Evolutionary conservation across 257 asterid genomes (phyloP), one percentile per base, ranked within the genome.

Genomic region (Solanum gandarillasii): DNA sequence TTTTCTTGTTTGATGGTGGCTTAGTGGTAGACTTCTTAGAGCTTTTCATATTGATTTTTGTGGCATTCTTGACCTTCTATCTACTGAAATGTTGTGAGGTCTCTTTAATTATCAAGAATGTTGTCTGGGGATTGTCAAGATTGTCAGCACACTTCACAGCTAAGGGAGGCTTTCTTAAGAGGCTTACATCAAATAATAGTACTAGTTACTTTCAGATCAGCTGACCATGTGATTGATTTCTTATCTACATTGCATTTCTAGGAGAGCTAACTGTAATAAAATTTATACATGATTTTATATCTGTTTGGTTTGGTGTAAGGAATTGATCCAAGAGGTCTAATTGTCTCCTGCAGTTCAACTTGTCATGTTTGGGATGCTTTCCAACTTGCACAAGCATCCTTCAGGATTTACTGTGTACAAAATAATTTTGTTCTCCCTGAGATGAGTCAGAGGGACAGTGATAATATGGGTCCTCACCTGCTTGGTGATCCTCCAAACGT

Each of bases 291-390:
- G 67, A 46, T 81, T 82, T 31, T 31, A 31, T 20, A 18, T 31
- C 31, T 82, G 31, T 48, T 11, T 82, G 70, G 7, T 55, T 29
- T 82, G 70, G 32, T 11, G 41, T 82, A 82, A 82, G 31, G 85
- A 48, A 31, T 82, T 82, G 86, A 82, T 82, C 20, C 41, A 82
- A 29, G 43, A 31, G 86, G 71, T 79, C 87, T 83, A 46, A 60
- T 87, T 36, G 32, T 89, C 20, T 60, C 31, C 58, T 91, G 89
- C 92, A 97, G 99, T 92, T 97, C 99, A 46, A 89, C 95, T 52
- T 94, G 98, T 91, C 99, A 97, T 90, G 88, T 95, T 14, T 97
- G 98, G 98, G 98, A 97, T 89, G 98, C 99, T 73, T 97, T 97
- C 89, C 97, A 94, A 90, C 95, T 97, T 87, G 99, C 99, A 34